Evolutionary conservation across 2,329 filamentous ascomycete genomes (phyloP), one percentile per base, ranked within the genome.

Genomic region (Dothistroma septosporum): DNA sequence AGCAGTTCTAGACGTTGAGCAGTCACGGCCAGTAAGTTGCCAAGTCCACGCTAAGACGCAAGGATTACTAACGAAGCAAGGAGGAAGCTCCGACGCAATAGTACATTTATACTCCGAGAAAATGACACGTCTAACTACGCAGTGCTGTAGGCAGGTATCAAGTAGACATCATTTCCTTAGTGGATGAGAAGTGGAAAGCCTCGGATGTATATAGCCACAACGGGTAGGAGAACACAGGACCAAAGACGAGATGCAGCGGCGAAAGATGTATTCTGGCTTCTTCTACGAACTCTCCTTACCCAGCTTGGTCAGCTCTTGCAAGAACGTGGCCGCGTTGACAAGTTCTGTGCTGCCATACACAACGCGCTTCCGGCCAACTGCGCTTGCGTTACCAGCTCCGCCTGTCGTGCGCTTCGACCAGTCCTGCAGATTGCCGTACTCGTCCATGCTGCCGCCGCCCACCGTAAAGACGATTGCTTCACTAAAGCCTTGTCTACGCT

Each of bases 361-460:
- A 10, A 99, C 89, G 65, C 92, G 83, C 76, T 90, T 89, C 74
- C 85, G 88, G 22, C 85, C 82, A 9, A 85, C 83, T 10, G 77
- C 77, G 53, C 78, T 74, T 6, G 79, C 77, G 14, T 76, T 78
- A 47, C 79, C 80, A 37, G 77, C 77, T 14, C 85, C 53, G 46
- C 79, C 79, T 55, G 78, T 82, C 4, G 91, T 92, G 66, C 93
- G 83, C 74, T 85, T 86, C 5, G 93, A 91, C 94, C 94, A 99
- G 73, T 97, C 94, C 74, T 96, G 91, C 73, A 99, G 75, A 76
- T 99, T 99, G 21, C 92, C 93, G 74, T 97, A 99, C 75, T 99
- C 94, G 69, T 99, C 94, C 90, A 99, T 97, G 73, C 92, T 97
- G 47, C 94, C 94, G 52, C 95, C 94, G 4, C 94, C 94, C 10